Percentiles rank a stretch among this genome's conserved stretches.
Conservation (phyloP, 2,329 filamentous ascomycete species). For the Hypoxylon sp. region DNA sequence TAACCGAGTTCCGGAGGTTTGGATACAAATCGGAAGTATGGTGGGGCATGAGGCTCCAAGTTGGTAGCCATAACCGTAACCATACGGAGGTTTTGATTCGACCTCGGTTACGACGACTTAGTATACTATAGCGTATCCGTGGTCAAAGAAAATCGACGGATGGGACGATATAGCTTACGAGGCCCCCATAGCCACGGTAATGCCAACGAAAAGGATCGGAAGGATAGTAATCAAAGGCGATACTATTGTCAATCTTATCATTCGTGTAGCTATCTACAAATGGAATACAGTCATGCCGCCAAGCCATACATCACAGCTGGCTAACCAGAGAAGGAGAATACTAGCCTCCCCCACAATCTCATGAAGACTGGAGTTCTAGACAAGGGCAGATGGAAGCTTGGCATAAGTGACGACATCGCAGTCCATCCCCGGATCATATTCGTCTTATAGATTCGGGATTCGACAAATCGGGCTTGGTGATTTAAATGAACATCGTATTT, state of each 20-base stretch:
- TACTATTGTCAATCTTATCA: slow-evolving; percentile 8
- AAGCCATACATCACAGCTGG: slow-evolving; percentile 29
- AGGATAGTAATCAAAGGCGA: slow-evolving; percentile 2
- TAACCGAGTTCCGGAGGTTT: slow-evolving; percentile 39
- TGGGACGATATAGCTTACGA: slow-evolving; percentile 17
- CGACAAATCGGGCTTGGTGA: slow-evolving; percentile 12
- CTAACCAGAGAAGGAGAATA: slow-evolving; percentile 25
- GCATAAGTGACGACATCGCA: slow-evolving; percentile 28
- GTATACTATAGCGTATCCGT: slow-evolving; percentile 25
- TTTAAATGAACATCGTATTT: slow-evolving; percentile 6
- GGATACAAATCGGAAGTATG: slow-evolving; percentile 23
- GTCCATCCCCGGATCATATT: slow-evolving; percentile 3
- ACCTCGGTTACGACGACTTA: slow-evolving; percentile 38
- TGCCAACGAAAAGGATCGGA: neutral
- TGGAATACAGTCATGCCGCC: slow-evolving; percentile 20
- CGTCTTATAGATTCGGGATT: slow-evolving; percentile 18
- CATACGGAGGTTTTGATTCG: slow-evolving; percentile 26
- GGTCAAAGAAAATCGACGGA: slow-evolving; percentile 11
- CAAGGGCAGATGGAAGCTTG: slow-evolving; percentile 43
- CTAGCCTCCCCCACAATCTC: slow-evolving; percentile 42
- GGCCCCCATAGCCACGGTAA: slow-evolving; percentile 5
- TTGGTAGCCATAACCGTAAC: slow-evolving; percentile 28
- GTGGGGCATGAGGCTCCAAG: slow-evolving; percentile 37
- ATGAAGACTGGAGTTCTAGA: slow-evolving; percentile 21
- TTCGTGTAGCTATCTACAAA: slow-evolving; percentile 7